A percentile compares a stretch with the other conserved stretches of the same genome.
Evolutionary conservation across 2,329 filamentous ascomycete genomes (phyloP).

Genomic region (Pseudocercospora vitis): DNA sequence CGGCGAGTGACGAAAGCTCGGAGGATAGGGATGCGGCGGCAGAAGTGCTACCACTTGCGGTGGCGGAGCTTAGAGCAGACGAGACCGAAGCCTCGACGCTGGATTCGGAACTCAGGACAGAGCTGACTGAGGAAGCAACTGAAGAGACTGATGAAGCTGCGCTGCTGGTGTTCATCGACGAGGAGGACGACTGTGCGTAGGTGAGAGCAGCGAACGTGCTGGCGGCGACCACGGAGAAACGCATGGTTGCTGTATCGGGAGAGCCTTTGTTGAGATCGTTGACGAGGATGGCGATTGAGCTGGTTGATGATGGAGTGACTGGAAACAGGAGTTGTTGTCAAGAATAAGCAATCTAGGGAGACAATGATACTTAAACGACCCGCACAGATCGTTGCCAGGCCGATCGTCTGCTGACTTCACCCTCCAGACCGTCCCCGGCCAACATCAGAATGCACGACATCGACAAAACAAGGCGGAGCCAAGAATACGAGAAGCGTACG

Average conservation of each 20-base stretch:
- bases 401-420: not conserved
- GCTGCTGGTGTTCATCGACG: not conserved
- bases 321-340: too few relatives aligned
- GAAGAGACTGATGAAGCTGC: not conserved
- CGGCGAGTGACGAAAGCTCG: not conserved
- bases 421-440: not conserved
- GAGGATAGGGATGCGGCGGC: not conserved
- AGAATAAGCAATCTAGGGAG: too few relatives aligned
- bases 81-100: not conserved
- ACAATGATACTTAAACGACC: not conserved
- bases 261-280: too few relatives aligned
- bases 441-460: not conserved
- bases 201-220: not conserved
- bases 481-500: constrained; percentile 3
- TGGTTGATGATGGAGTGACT: too few relatives aligned
- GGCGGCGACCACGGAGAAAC: constrained; percentile 3
- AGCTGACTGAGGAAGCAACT: constrained; percentile 1
- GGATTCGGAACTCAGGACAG: not conserved
- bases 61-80: not conserved
- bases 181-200: not conserved
- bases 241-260: not conserved
- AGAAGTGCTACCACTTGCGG: not conserved
- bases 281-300: too few relatives aligned
- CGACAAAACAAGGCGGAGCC: constrained; percentile 2
- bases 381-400: too few relatives aligned